Base-by-base conservation (phyloP, 2,329 filamentous ascomycete genomes). In the Catunica adiposa region DNA sequence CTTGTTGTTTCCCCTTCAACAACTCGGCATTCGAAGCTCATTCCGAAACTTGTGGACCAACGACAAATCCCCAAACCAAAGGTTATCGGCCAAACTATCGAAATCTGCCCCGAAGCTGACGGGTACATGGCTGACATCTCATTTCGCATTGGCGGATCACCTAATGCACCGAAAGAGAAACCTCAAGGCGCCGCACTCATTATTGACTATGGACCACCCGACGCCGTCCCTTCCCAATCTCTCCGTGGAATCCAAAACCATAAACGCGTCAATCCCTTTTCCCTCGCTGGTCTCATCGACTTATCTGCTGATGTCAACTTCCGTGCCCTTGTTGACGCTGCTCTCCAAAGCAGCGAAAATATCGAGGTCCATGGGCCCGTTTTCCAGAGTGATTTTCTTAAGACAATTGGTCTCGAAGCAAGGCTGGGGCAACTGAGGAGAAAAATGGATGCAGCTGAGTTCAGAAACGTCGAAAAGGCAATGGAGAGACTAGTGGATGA, bases 221-320 rank as follows among this genome's bases (percentile, higher is more conserved):
- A 80, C 2, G 74, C 81, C 62, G 85, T 98, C 51, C 92, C 92
- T 2, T 73, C 85, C 59, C 94, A 95, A 73, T 94, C 89, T 0
- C 76, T 98, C 22, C 84, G 92, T 31, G 92, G 92, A 22, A 97
- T 98, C 67, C 79, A 82, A 37, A 73, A 76, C 14, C 92, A 98
- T 70, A 72, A 74, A 23, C 75, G 77, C 23, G 84, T 94, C 48
- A 89, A 82, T 22, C 88, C 92, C 3, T 88, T 98, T 63, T 75
- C 78, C 1, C 74, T 79, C 4, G 86, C 92, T 0, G 92, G 92
- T 0, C 77, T 83, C 25, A 89, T 94, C 2, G 92, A 98, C 65
- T 73, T 98, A 22, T 89, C 83, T 61, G 90, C 86, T 0, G 90
- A 98, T 65, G 92, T 98, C 0, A 92, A 98, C 67, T 98, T 98